Evolutionary conservation across 371 early-diverging fungal genomes (phyloP), one percentile per base, ranked within the genome.

Genomic region (Mortierella sp.): DNA sequence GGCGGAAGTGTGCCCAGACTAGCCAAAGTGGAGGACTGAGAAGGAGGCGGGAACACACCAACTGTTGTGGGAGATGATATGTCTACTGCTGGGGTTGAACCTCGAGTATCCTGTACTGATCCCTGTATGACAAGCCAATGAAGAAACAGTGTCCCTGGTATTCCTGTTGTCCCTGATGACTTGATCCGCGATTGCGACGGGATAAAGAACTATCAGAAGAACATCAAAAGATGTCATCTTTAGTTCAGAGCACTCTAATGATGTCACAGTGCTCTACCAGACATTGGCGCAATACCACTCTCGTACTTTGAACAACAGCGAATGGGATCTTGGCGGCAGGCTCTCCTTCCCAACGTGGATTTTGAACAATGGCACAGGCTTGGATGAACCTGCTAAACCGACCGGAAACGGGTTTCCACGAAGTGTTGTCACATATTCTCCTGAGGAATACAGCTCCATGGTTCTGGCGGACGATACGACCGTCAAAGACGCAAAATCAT

Each of bases 381-480:
- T 13, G 5, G 53, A 19, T 6, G 48, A 17, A 39, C 14, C 0
- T 16, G 24, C 0, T 2, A 12, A 2, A 2, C 4, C n/a, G 19
- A 4, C 44, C 5, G 5, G 16, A 9, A 29, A 16, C 29, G 68
- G 53, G 16, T 64, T 65, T 22, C 77, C 77, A 19, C 69, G 77
- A 50, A 76, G 69, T 14, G 77, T 76, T 13, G 66, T 65, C 12
- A 17, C 2, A 31, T 76, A 76, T 37, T 69, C 70, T 0, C 63
- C 66, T 13, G 49, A 43, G 6, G 41, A 44, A 34, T 76, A 76
- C 17, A 68, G 19, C 28, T 76, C 77, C 24, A 61, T 31, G 17
- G 77, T 76, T 41, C 77, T 60, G 9, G 66, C 57, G n/a, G 62
- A 64, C 10, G 69, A 69, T 9, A 69, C 25, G 49, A 76, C 53